phyloP scores from a whole-genome alignment of 306 rosid genomes.

The Malus sylvestris region DNA sequence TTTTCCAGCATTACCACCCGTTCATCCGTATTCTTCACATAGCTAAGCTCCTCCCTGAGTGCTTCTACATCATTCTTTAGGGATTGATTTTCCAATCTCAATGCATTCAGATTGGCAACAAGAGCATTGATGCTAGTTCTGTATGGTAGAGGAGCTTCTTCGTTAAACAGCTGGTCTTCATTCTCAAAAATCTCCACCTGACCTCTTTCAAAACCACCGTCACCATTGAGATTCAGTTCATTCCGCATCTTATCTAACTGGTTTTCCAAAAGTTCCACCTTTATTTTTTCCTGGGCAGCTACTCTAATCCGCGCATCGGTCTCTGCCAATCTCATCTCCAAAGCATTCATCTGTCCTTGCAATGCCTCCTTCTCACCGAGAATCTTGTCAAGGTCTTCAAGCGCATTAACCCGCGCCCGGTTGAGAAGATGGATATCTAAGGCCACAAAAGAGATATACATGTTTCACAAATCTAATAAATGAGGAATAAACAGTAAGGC shows the following conservation, averaged over 20 bases:
- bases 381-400: conserved; percentile 70
- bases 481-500: background rate
- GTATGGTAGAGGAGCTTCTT: conserved; percentile 18
- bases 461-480: conserved; percentile 12
- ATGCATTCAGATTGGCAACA: conserved; percentile 45
- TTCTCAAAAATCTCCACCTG: conserved; percentile 24
- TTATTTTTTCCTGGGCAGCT: conserved; percentile 61
- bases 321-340: conserved; percentile 72
- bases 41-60: conserved; percentile 45
- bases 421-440: conserved; percentile 78
- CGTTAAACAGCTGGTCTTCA: conserved; percentile 17
- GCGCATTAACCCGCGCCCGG: conserved; percentile 66
- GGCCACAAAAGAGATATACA: conserved; percentile 18
- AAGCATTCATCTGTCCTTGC: conserved; percentile 59
- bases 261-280: conserved; percentile 57
- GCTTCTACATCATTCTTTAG: conserved; percentile 53
- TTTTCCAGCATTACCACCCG: conserved; percentile 60
- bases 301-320: conserved; percentile 59
- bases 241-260: conserved; percentile 48
- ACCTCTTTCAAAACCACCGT: conserved; percentile 27
- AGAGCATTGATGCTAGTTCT: conserved; percentile 30
- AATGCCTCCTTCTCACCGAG: conserved; percentile 64
- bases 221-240: conserved; percentile 32
- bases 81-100: conserved; percentile 62
- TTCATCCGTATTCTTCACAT: conserved; percentile 44